A percentile compares a stretch with the other conserved stretches of the same genome.
Evolutionary conservation across 768 basidiomycete genomes (phyloP).

Genomic region (Polyporus arcularius): DNA sequence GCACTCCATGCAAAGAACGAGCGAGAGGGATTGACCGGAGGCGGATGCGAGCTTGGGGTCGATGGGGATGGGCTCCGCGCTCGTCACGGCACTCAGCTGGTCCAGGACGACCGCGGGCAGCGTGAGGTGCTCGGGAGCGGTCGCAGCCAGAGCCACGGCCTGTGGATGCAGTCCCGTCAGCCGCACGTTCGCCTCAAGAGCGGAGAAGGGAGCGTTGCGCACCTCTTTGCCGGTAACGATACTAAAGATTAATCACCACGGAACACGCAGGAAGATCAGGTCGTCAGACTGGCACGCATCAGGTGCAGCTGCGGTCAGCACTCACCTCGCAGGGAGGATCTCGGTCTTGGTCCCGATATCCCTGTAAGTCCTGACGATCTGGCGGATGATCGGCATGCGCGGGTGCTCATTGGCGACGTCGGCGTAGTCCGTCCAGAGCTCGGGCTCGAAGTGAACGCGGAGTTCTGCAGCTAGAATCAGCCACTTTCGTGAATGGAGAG

Average conservation of each 20-base stretch:
- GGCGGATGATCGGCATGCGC: constrained; percentile 39
- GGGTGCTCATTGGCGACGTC: constrained; percentile 45
- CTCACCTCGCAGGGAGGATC: constrained; percentile 54
- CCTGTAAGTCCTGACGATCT: constrained; percentile 41
- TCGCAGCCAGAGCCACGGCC: constrained; percentile 43
- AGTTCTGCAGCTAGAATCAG: constrained; percentile 35
- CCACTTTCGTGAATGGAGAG: not conserved
- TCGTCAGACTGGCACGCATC: not conserved
- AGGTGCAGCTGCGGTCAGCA: no score
- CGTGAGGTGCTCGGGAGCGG: constrained; percentile 46
- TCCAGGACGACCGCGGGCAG: constrained; percentile 43
- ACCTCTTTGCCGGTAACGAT: constrained; percentile 44
- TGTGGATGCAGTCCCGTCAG: constrained; percentile 13
- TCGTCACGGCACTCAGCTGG: constrained; percentile 31
- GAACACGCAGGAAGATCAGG: no score
- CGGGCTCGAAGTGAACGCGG: constrained; percentile 47
- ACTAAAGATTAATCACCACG: constrained; percentile 21
- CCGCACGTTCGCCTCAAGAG: not conserved
- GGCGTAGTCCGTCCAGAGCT: constrained; percentile 40
- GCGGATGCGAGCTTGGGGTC: not conserved
- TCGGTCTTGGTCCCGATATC: constrained; percentile 39
- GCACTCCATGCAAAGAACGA: no score
- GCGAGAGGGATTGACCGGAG: no score
- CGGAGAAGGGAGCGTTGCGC: not conserved
- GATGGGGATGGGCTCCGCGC: not conserved